Conservation (phyloP, 2,329 filamentous ascomycete species). For the Fusarium buharicum region DNA sequence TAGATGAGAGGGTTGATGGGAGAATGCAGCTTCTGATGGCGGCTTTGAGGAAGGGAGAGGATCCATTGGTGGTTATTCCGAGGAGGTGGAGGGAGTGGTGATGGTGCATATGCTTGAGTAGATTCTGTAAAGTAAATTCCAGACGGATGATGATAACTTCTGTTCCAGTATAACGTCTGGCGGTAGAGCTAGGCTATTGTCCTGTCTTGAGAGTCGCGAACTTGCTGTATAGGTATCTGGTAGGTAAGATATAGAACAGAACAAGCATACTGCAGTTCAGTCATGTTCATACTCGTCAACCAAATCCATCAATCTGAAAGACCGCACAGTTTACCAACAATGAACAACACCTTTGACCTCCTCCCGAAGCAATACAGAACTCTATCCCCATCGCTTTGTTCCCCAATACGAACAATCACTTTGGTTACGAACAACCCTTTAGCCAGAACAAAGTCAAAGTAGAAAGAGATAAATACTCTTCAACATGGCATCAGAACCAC, state of each 20-base stretch:
- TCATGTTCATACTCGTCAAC: neutral
- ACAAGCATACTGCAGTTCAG: no score
- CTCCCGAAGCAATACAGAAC: neutral
- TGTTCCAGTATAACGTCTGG: neutral
- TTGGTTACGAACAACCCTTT: neutral
- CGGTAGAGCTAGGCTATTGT: neutral
- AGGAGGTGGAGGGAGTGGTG: neutral
- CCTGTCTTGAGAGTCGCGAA: neutral
- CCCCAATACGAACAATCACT: neutral
- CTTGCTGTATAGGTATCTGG: neutral
- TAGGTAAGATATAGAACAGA: neutral
- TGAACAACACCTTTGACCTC: constrained; percentile 9
- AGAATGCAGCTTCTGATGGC: constrained; percentile 39
- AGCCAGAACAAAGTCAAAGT: no score
- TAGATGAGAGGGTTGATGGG: constrained; percentile 41
- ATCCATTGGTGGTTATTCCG: constrained; percentile 39
- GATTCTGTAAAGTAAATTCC: neutral
- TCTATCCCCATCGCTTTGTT: constrained; percentile 6
- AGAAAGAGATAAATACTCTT: constrained; percentile 7
- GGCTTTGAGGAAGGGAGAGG: constrained; percentile 31
- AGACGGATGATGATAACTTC: neutral
- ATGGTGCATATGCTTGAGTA: neutral
- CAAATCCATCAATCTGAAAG: neutral
- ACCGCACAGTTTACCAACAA: neutral
- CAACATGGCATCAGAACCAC: neutral